Base-by-base conservation (phyloP, 2,329 filamentous ascomycete species). In the Allantophomopsis cytisporea region DNA sequence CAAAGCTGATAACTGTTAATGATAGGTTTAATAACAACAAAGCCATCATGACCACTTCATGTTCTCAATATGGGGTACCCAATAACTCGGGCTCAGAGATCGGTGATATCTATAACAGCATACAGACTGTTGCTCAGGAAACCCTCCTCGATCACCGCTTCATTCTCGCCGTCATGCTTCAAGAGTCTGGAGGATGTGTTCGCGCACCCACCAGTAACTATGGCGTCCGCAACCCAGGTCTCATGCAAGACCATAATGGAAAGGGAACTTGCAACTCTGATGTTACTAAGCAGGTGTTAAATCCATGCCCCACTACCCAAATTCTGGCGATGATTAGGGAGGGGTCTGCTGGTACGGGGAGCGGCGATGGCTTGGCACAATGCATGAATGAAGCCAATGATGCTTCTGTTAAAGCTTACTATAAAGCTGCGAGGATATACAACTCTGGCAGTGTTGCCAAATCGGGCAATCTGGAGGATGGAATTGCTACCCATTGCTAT, bases 141-240 rank as follows among this genome's bases (percentile, higher is more conserved):
- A 47, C 50, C 0, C 45, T 48, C 13, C 49, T 66, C 21, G 61
- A 65, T 43, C 45, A 52, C 31, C 60, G 63, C 36, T 62, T 63
- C 43, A 61, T 66, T 44, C 51, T 66, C 12, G 59, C 61, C n/a
- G 52, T 65, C 41, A 45, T 65, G 31, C 56, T 66, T 54, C 63
- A 66, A 46, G 63, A 66, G 46, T 61, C 57, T 44, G 57, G 56
- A 41, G 63, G 63, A 32, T 65, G 63, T 48, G 62, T 65, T 14
- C 61, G 62, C 20, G 61, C 55, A 16, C 51, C 46, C 2, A 62
- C 61, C 15, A 36, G 13, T n/a, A 49, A 58, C 54, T 55, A 62
- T 46, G 58, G 59, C 13, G 60, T 63, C 17, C 42, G 42, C 39
- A 66, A 66, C 51, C 63, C 63, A 0, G 63, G 63, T 37, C 54